Evolutionary conservation across 768 basidiomycete species (phyloP), one percentile per base, ranked within the genome.

Genomic region (Boletus edulis): DNA sequence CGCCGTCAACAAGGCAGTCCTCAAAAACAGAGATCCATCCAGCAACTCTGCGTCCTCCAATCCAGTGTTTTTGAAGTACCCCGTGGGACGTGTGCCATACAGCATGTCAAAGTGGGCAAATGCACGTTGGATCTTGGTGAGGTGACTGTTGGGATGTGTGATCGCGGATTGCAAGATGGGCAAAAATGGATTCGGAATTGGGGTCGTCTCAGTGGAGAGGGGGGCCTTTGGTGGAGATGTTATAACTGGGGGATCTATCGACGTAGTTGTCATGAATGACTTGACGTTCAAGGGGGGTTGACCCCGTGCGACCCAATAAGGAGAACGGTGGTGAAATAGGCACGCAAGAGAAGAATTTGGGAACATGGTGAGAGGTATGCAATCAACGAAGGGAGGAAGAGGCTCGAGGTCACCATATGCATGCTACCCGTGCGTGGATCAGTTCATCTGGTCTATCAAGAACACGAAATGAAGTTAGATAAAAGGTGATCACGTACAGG

Each of bases 91-190:
- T 2, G 22, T 52, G 1, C 72, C 68, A 41, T 73, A 75, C 3
- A 74, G 14, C 9, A 54, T 54, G 22, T 65, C 54, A 51, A 62
- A 74, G 56, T 74, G 73, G 1, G 66, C 68, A 24, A 75, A 62
- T 0, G 73, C 27, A 0, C 70, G 68, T 42, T 35, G 34, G 11
- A 35, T 35, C 34, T 35, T 35, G 13, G 14, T 35, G 34, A 35
- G 12, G 48, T 73, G 73, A 14, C 73, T 73, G 6, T 58, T 56
- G 1, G 73, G 72, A 55, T 76, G 70, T 0, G 67, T 43, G 43
- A 78, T 62, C 10, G 70, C 61, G 2, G 67, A 66, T 50, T 77
- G 70, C 41, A 78, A 62, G 55, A 78, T 66, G 0, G 70, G 64
- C 4, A 76, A 56, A 73, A 78, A 78, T 0, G 67, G 60, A 46